A percentile compares a stretch with the other conserved stretches of the same genome.
phyloP scores from a whole-genome alignment of 2,329 filamentous ascomycete species.

The Hymenoscyphus linearis region DNA sequence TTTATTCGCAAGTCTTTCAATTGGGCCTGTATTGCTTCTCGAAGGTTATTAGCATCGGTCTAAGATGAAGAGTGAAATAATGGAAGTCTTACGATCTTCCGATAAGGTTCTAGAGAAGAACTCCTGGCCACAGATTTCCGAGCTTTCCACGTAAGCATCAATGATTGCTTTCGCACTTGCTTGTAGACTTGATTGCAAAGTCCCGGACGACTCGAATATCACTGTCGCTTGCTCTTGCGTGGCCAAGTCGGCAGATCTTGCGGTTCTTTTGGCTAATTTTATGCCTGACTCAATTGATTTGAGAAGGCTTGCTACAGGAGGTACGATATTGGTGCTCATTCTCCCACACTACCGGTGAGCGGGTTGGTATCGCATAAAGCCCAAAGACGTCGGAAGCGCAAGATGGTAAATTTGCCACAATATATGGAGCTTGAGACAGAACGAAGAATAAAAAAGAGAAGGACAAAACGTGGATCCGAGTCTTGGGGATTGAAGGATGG shows the following conservation, averaged over 20 bases:
- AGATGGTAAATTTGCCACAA: not conserved
- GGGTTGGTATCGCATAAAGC: not conserved
- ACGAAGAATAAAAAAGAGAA: not conserved
- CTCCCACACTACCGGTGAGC: not conserved
- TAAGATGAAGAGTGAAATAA: not conserved
- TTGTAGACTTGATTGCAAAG: slow-evolving; percentile 23
- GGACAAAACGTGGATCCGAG: not conserved
- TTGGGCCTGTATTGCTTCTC: slow-evolving; percentile 22
- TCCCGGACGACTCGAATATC: slow-evolving; percentile 24
- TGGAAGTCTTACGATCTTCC: slow-evolving; percentile 24
- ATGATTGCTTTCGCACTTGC: slow-evolving; percentile 18
- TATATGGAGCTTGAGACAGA: not conserved
- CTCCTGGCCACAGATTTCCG: slow-evolving; percentile 19
- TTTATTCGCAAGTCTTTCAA: slow-evolving; percentile 28
- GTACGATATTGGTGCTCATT: slow-evolving; percentile 24
- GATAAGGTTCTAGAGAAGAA: slow-evolving; percentile 23
- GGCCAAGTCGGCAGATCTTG: slow-evolving; percentile 20
- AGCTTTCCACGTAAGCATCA: slow-evolving; percentile 24
- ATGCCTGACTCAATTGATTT: slow-evolving; percentile 27
- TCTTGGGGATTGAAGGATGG: not conserved
- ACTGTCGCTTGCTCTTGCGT: slow-evolving; percentile 20
- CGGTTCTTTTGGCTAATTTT: slow-evolving; percentile 24
- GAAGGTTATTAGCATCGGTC: slow-evolving; percentile 6
- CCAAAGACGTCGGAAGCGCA: not conserved
- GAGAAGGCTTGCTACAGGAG: slow-evolving; percentile 27